Evolutionary conservation across 176 grass and related monocot species (phyloP), one percentile per base, ranked within the genome.

Genomic region (Cocos nucifera): DNA sequence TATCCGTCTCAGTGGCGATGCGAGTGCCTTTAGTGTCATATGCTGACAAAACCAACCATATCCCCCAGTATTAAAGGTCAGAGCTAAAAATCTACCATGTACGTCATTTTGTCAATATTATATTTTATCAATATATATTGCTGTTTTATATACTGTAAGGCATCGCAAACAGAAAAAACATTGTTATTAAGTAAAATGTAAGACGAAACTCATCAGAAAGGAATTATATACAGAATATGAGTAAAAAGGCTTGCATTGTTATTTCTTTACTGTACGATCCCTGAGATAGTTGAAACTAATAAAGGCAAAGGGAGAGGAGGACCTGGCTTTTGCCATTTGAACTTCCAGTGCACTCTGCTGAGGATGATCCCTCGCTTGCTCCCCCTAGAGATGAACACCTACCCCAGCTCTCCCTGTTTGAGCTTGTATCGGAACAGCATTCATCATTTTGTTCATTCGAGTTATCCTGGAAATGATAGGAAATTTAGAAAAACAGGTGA

Each of bases 371-470:
- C 9, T 97, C 82, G 67, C 87, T 98, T 26, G 70, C 73, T 50
- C 73, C 94, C 10, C 93, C 94, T 54, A 93, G 69, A 58, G 94
- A 93, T 67, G 94, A 98, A 75, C 94, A 98, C 71, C 88, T 85
- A 35, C 94, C 93, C 94, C 88, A 98, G 54, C 88, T 98, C 62
- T 86, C 94, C 77, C 82, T 74, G 22, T 92, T 98, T 51, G 94
- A 98, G 54, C 94, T 93, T 23, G 87, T 86, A 53, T 83, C 79
- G 32, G 94, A 93, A 60, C 79, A 98, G 56, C 81, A 90, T 61
- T 98, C 84, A 61, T 84, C 84, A 67, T 82, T 78, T 80, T 75
- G 75, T 67, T 49, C 73, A 30, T 59, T 80, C 2, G 63, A 39
- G 66, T 97, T 88, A 78, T 80, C 81, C 87, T 97, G 53, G 17